Percentiles rank a stretch among this genome's conserved stretches.
Evolutionary conservation across 805 yeast genomes (phyloP).

Genomic region (Candida sphagnicola): DNA sequence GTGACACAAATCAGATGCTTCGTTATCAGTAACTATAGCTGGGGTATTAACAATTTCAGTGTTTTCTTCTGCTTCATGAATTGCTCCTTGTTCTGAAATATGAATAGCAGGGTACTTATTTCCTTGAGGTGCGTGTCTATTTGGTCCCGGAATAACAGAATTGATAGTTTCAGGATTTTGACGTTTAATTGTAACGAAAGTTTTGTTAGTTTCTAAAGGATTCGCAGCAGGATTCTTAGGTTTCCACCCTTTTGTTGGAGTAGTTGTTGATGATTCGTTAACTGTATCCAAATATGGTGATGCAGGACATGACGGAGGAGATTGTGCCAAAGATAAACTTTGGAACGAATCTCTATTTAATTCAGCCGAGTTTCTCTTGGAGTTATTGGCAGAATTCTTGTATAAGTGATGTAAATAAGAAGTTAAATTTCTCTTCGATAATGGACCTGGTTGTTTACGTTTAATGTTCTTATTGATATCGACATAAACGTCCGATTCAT

Average conservation of each 20-base stretch:
- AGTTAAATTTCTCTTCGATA: conserved; percentile 64
- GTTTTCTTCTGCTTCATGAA: conserved; percentile 16
- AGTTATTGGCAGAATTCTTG: conserved; percentile 25
- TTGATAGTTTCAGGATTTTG: conserved; percentile 32
- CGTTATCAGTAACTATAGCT: conserved; percentile 4
- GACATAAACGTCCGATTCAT: conserved; percentile 89
- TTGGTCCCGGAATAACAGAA: conserved; percentile 21
- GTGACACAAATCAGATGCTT: neutral
- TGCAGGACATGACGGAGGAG: conserved; percentile 1
- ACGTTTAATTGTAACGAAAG: conserved; percentile 66
- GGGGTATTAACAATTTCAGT: conserved; percentile 5
- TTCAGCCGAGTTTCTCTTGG: conserved; percentile 44
- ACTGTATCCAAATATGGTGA: conserved; percentile 7
- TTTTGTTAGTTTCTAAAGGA: conserved; percentile 61
- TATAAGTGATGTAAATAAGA: conserved; percentile 64
- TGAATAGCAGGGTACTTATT: conserved; percentile 34
- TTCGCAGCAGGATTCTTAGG: conserved; percentile 67
- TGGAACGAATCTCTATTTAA: conserved; percentile 7
- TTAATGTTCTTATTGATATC: conserved; percentile 88
- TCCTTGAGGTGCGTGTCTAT: conserved; percentile 10
- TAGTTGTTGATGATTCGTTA: conserved; percentile 11
- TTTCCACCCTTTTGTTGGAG: conserved; percentile 30
- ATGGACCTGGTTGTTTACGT: conserved; percentile 71
- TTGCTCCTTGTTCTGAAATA: conserved; percentile 43
- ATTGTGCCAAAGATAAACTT: neutral